Conservation (phyloP, 1,139 yeast species). For the Candida anutae region DNA sequence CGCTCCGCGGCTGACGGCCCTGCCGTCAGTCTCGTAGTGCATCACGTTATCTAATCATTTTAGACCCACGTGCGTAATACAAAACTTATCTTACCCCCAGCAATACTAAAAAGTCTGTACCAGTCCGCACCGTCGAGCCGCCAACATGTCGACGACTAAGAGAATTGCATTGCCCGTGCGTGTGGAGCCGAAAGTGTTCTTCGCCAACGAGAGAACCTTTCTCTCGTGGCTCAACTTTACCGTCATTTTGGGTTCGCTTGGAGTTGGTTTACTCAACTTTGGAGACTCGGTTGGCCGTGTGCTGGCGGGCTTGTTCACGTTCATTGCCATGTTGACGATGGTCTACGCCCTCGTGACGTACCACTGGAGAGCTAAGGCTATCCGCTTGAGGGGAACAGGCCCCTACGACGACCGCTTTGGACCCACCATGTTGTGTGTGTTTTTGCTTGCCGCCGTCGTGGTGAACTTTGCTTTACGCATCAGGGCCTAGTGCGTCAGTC, state of each 20-base stretch:
- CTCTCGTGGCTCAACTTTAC: conserved; percentile 98
- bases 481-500: conserved; percentile 43
- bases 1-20: no score
- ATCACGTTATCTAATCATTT: no score
- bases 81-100: no score
- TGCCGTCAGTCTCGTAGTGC: no score
- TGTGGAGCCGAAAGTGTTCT: conserved; percentile 97
- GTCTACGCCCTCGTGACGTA: conserved; percentile 88
- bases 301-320: conserved; percentile 89
- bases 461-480: conserved; percentile 86
- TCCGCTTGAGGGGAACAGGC: conserved; percentile 93
- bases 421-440: conserved; percentile 96
- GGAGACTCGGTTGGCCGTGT: conserved; percentile 92
- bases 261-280: conserved; percentile 90
- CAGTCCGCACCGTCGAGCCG: no score
- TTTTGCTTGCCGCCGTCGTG: conserved; percentile 84
- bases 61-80: no score
- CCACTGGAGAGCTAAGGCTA: conserved; percentile 99
- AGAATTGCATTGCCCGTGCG: conserved; percentile 97
- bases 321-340: conserved; percentile 97
- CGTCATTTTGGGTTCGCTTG: conserved; percentile 91
- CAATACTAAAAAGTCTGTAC: no score
- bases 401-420: conserved; percentile 98
- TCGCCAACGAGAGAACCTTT: conserved; percentile 97
- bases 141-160: no score